Conservation (phyloP, 2,329 filamentous ascomycete genomes). For the Hypoxylon sp. region DNA sequence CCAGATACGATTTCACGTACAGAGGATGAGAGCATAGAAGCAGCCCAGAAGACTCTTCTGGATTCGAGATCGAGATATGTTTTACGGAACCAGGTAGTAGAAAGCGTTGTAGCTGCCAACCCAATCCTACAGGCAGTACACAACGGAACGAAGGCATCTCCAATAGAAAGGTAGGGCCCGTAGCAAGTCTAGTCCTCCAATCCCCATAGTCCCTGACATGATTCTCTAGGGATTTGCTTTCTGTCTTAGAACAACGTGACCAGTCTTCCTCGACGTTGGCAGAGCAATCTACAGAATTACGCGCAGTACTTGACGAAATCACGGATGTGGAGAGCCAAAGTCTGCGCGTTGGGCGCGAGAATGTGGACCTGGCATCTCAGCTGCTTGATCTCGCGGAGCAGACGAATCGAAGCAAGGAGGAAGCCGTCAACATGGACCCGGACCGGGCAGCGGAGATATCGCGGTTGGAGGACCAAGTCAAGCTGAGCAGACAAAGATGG, state of each 20-base stretch:
- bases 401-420: constrained; percentile 60
- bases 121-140: constrained; percentile 83
- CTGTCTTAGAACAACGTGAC: constrained; percentile 73
- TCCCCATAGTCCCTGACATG: constrained; percentile 7
- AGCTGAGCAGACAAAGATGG: constrained; percentile 71
- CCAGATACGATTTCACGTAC: constrained; percentile 54
- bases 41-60: constrained; percentile 71
- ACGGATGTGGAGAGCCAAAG: constrained; percentile 66
- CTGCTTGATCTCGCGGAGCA: constrained; percentile 70
- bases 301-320: constrained; percentile 60
- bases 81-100: constrained; percentile 73
- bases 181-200: background rate
- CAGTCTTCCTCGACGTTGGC: constrained; percentile 70
- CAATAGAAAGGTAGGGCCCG: constrained; percentile 70
- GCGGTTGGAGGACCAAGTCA: constrained; percentile 66
- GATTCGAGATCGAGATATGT: constrained; percentile 75
- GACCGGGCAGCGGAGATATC: constrained; percentile 64
- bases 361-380: constrained; percentile 68
- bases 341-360: constrained; percentile 64
- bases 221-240: constrained; percentile 68
- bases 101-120: constrained; percentile 74
- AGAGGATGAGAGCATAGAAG: constrained; percentile 50
- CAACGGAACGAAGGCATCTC: constrained; percentile 67
- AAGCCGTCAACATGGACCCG: constrained; percentile 60
- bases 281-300: constrained; percentile 63